phyloP scores from a whole-genome alignment of 1,284 basidiomycete genomes.

The Apiotrichum laibachii region DNA sequence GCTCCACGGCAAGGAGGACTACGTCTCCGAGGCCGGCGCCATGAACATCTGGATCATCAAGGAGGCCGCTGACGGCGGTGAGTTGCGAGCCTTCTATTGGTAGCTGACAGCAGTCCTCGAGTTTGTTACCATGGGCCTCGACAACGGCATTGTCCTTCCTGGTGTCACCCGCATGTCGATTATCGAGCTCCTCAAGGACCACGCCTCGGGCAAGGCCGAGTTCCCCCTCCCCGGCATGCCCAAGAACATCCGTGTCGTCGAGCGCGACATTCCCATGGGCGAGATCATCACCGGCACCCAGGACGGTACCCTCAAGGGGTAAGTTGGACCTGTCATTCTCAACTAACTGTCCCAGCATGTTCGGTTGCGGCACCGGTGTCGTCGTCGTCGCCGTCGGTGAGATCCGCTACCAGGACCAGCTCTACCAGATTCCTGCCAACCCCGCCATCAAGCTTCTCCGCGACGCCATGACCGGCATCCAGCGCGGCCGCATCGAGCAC shows the following conservation, averaged over 20 bases:
- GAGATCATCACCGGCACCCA: conserved; percentile 38
- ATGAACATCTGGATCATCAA: conserved; percentile 50
- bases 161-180: conserved; percentile 46
- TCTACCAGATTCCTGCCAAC: conserved; percentile 38
- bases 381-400: conserved; percentile 40
- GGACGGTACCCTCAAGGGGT: conserved; percentile 45
- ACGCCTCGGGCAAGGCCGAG: conserved; percentile 34
- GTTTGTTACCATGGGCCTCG: conserved; percentile 46
- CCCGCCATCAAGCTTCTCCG: conserved; percentile 40
- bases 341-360: conserved; percentile 11
- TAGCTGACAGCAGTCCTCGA: conserved; percentile 32
- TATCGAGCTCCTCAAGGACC: conserved; percentile 40
- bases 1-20: conserved; percentile 47
- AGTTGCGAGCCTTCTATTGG: conserved; percentile 7
- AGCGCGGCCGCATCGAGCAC: conserved; percentile 38
- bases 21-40: conserved; percentile 46
- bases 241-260: conserved; percentile 44
- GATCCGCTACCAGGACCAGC: conserved; percentile 35
- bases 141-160: conserved; percentile 49
- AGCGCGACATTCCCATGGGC: conserved; percentile 46
- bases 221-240: conserved; percentile 41
- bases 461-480: conserved; percentile 43
- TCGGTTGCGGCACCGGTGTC: conserved; percentile 34
- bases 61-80: conserved; percentile 40
- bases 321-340: conserved; percentile 8